These are phyloP conservation scores for Carex cristatella DNA, from an alignment of 176 grass and related monocot genomes.

Conservation along the genomic window DNA sequence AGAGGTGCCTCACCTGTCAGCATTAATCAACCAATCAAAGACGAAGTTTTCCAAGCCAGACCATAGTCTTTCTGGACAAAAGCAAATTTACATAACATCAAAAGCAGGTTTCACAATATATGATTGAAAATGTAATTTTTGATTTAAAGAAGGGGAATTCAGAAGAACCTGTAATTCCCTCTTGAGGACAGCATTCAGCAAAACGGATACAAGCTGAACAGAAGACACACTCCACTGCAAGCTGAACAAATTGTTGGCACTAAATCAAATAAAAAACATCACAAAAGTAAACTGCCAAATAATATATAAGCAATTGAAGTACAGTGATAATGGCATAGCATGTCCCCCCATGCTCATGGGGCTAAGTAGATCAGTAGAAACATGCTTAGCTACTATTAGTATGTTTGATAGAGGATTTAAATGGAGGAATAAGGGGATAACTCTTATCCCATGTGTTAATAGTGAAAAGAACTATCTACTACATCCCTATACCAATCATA, in stretches of 20 bases:
- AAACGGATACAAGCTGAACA: constrained; percentile 93
- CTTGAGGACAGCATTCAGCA: constrained; percentile 85
- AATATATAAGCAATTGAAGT: neutral
- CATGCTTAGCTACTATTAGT: neutral
- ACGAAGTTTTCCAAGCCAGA: constrained; percentile 85
- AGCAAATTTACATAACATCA: constrained; percentile 28
- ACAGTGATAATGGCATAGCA: neutral
- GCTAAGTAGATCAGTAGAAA: neutral
- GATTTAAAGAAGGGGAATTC: constrained; percentile 16
- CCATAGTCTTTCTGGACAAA: constrained; percentile 85
- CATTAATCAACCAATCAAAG: constrained; percentile 99
- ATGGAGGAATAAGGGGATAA: neutral
- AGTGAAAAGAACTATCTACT: neutral
- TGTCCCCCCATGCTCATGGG: neutral
- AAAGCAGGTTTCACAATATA: constrained; percentile 2
- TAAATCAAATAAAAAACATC: constrained; percentile 12
- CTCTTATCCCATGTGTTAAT: neutral
- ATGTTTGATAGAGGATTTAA: neutral
- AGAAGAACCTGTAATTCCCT: constrained; percentile 80
- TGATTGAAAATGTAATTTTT: constrained; percentile 12
- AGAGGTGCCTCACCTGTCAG: constrained; percentile 64
- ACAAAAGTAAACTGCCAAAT: constrained; percentile 17
- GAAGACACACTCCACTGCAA: constrained; percentile 98
- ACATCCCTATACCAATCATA: neutral
- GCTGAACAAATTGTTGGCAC: constrained; percentile 39